Conservation (phyloP, 176 grass and related monocot genomes). For the Oryza meridionalis region DNA sequence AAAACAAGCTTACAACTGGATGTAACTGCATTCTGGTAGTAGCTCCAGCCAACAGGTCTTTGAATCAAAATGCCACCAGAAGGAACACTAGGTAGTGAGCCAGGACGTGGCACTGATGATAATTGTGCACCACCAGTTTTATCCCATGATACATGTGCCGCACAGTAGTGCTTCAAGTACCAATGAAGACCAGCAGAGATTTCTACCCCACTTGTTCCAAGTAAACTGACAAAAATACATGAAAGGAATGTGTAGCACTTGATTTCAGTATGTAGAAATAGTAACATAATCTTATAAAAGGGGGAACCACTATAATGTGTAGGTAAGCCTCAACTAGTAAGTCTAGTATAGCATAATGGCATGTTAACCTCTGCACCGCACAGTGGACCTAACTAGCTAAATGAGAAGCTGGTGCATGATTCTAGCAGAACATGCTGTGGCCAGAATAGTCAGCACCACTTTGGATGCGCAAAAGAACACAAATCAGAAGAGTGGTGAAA, state of each 20-base stretch:
- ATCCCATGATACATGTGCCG: constrained; percentile 66
- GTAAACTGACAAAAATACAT: constrained; percentile 55
- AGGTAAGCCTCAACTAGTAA: constrained; percentile 11
- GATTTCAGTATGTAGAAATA: constrained; percentile 4
- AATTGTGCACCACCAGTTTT: constrained; percentile 70
- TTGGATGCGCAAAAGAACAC: neutral
- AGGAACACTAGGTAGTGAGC: constrained; percentile 63
- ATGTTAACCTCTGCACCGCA: constrained; percentile 6
- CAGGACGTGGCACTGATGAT: constrained; percentile 53
- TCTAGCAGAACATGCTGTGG: constrained; percentile 10
- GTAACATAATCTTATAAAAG: neutral
- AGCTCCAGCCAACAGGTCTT: constrained; percentile 75
- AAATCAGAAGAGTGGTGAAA: neutral
- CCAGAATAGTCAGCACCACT: neutral
- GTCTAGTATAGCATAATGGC: constrained; percentile 4
- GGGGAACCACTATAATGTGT: neutral
- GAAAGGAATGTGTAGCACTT: constrained; percentile 13
- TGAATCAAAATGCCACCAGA: constrained; percentile 52
- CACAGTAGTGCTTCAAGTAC: constrained; percentile 70
- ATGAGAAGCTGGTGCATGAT: neutral
- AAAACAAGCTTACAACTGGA: constrained; percentile 68
- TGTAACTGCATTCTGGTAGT: constrained; percentile 85
- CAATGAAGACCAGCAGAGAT: constrained; percentile 77
- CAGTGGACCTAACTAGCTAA: neutral
- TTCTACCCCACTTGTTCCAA: constrained; percentile 63